Percentiles rank a stretch among this genome's conserved stretches.
These are phyloP conservation scores for Tetrapisispora phaffii DNA, from an alignment of 805 yeast genomes.

Conservation along the genomic window DNA sequence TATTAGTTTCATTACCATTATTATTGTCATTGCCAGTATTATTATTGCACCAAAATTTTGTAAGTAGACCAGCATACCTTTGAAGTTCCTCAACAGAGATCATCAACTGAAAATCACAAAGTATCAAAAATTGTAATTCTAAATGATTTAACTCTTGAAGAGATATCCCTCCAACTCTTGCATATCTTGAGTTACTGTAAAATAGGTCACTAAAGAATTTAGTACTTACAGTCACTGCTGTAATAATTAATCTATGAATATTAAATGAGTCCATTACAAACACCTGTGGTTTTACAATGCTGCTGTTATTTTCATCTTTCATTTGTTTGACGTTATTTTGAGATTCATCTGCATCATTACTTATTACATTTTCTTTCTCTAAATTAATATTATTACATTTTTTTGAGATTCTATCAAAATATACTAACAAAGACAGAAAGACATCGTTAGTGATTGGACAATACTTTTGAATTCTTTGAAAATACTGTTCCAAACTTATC, in stretches of 20 bases:
- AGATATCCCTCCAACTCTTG: constrained; percentile 92
- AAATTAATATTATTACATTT: constrained; percentile 29
- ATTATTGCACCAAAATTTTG: constrained; percentile 61
- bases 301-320: constrained; percentile 6
- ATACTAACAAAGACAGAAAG: constrained; percentile 77
- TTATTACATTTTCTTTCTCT: background rate
- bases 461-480: constrained; percentile 83
- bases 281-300: constrained; percentile 39
- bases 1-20: background rate
- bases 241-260: constrained; percentile 85
- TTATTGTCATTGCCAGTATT: background rate
- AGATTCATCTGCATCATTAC: background rate
- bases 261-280: constrained; percentile 95
- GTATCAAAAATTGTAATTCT: constrained; percentile 77
- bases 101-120: constrained; percentile 79
- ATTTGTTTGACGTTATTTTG: constrained; percentile 7
- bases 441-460: constrained; percentile 99
- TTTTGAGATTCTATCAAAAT: constrained; percentile 88
- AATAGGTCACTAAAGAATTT: constrained; percentile 92
- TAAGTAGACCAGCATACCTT: constrained; percentile 74
- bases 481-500: constrained; percentile 81
- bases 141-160: constrained; percentile 85
- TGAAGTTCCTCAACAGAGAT: constrained; percentile 86
- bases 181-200: constrained; percentile 88
- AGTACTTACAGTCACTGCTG: constrained; percentile 91